phyloP scores from a whole-genome alignment of 2,329 filamentous ascomycete species.

The Trichoderma koningiopsis region DNA sequence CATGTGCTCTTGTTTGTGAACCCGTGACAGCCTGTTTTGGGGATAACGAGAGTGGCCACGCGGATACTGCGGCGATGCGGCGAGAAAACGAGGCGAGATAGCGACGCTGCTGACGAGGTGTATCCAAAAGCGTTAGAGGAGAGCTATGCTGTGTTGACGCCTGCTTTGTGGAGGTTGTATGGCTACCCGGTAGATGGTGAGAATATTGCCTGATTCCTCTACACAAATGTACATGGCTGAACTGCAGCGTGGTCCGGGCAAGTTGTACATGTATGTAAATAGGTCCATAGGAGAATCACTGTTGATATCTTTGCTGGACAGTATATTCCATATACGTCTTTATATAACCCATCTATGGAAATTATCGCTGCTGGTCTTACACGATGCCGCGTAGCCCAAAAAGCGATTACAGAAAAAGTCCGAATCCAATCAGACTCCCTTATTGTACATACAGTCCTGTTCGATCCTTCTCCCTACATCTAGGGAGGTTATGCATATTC shows the following conservation, averaged over 20 bases:
- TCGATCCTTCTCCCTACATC: not conserved
- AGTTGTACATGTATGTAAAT: not conserved
- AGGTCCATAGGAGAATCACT: not conserved
- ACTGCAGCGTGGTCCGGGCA: not conserved
- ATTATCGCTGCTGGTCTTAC: not conserved
- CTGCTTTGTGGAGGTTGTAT: not conserved
- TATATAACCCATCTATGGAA: not conserved
- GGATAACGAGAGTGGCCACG: not conserved
- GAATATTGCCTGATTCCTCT: not conserved
- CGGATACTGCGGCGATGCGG: not conserved
- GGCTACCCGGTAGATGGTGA: not conserved
- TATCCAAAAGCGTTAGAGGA: not conserved
- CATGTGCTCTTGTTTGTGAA: not conserved
- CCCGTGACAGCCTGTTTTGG: constrained; percentile 13
- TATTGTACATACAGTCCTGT: constrained; percentile 15
- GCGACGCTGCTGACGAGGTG: not conserved
- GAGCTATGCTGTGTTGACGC: not conserved
- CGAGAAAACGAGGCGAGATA: not conserved
- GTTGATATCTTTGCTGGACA: not conserved
- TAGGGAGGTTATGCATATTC: constrained; percentile 8
- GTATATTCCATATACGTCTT: not conserved
- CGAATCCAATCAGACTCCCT: not conserved
- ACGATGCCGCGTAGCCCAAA: not conserved
- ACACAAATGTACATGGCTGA: not conserved
- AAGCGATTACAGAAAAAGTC: not conserved